Percentiles rank a stretch among this genome's conserved stretches.
Evolutionary conservation across 306 rosid species (phyloP).

Genomic region (Mimosa bimucronata): DNA sequence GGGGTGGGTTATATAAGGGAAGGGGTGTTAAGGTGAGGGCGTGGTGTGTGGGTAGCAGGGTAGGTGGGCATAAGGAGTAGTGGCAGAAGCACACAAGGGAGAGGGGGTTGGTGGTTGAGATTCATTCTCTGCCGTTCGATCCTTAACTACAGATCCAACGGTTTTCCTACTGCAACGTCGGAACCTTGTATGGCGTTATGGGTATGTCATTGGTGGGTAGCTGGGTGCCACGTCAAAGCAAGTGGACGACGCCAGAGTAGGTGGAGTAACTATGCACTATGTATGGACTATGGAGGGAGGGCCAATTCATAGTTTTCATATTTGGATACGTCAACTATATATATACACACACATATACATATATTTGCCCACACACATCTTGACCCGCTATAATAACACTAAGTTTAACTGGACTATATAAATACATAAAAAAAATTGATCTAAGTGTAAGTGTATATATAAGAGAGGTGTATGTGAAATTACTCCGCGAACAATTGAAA

Average conservation of each 20-base stretch:
- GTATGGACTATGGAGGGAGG: background rate
- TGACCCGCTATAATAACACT: background rate
- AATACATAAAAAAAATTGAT: too few species aligned
- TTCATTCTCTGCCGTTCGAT: conserved; percentile 37
- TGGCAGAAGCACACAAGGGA: conserved; percentile 45
- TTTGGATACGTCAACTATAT: background rate
- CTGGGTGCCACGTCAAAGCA: conserved; percentile 1
- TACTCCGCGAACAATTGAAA: too few species aligned
- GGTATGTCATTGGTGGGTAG: background rate
- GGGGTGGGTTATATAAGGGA: conserved; percentile 35
- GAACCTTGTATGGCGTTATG: background rate
- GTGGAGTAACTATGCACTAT: background rate
- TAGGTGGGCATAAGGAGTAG: conserved; percentile 51
- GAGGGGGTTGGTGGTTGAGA: conserved; percentile 51
- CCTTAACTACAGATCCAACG: background rate
- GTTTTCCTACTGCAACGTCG: conserved; percentile 37
- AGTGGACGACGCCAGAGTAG: background rate
- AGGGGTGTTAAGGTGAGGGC: background rate
- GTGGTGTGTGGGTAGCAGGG: conserved; percentile 49
- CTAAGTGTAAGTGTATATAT: too few species aligned
- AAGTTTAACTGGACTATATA: too few species aligned
- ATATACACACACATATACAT: background rate
- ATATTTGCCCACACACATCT: too few species aligned
- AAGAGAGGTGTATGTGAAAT: too few species aligned
- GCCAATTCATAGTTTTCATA: background rate